Evolutionary conservation across 306 rosid genomes (phyloP).

Genomic region (Clitoria ternatea): DNA sequence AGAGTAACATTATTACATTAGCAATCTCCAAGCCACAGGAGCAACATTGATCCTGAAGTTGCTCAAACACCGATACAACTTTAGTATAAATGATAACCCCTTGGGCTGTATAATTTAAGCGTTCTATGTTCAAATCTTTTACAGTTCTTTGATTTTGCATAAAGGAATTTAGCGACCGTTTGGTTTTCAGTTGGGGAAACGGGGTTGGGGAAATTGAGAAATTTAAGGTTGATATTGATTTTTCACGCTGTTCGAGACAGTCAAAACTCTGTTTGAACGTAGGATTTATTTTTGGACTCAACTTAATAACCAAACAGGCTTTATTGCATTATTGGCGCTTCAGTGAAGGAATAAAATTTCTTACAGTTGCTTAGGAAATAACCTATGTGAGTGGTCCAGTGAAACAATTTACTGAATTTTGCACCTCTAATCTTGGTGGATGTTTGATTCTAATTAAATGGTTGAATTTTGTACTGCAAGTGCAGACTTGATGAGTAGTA

Average conservation of each 20-base stretch:
- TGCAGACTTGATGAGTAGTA: background rate
- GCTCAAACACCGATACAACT: background rate
- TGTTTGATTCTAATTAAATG: background rate
- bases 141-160: background rate
- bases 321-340: background rate
- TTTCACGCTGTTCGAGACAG: too few species aligned
- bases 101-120: background rate
- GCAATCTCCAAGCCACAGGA: background rate
- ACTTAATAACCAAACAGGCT: too few species aligned
- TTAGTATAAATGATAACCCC: background rate
- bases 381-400: background rate
- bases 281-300: too few species aligned
- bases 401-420: background rate
- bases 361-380: constrained; percentile 9
- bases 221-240: too few species aligned
- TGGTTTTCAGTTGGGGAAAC: too few species aligned
- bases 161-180: constrained; percentile 1
- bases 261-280: too few species aligned
- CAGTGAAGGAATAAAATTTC: background rate
- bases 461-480: background rate
- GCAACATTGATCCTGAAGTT: background rate
- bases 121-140: background rate
- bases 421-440: background rate
- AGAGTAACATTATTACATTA: background rate
- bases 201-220: too few species aligned